A percentile compares a stretch with the other conserved stretches of the same genome.
Evolutionary conservation across 2,329 filamentous ascomycete species (phyloP).

Genomic region (Proliferodiscus dingleyae): DNA sequence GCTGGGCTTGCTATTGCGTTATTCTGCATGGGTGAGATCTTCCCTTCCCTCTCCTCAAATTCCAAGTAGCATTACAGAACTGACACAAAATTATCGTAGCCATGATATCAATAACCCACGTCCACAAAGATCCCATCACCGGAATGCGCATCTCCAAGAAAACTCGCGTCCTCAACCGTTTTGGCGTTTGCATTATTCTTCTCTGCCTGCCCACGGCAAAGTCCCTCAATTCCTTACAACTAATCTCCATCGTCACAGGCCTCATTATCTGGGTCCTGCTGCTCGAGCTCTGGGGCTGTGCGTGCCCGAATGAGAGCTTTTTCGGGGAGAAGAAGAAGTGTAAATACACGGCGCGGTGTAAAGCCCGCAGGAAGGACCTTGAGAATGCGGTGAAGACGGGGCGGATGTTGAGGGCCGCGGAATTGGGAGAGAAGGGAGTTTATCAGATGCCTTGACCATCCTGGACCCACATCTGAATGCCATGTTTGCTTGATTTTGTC

Average conservation of each 20-base stretch:
- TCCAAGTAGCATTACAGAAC: neutral
- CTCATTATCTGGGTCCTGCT: constrained; percentile 43
- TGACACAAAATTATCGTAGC: constrained; percentile 21
- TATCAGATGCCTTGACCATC: no score
- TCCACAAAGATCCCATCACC: constrained; percentile 47
- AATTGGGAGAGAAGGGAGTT: constrained; percentile 16
- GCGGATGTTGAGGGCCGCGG: constrained; percentile 18
- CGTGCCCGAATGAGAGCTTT: constrained; percentile 41
- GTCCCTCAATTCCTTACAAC: constrained; percentile 39
- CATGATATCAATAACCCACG: constrained; percentile 49
- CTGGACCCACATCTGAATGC: no score
- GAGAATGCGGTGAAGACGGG: constrained; percentile 25
- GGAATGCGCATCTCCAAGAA: constrained; percentile 38
- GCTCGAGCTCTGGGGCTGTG: constrained; percentile 46
- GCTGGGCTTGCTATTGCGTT: constrained; percentile 54
- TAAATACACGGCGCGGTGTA: constrained; percentile 41
- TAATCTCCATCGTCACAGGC: constrained; percentile 42
- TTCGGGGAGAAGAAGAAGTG: constrained; percentile 36
- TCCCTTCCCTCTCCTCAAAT: neutral
- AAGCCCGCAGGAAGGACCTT: constrained; percentile 33
- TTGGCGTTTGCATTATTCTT: constrained; percentile 45
- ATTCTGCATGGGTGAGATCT: constrained; percentile 41
- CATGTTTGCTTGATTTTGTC: no score
- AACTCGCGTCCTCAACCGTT: constrained; percentile 49
- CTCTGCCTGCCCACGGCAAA: constrained; percentile 50